Evolutionary conservation across 2,329 filamentous ascomycete species (phyloP), one percentile per base, ranked within the genome.

Genomic region (Ceratocystis colombiana): DNA sequence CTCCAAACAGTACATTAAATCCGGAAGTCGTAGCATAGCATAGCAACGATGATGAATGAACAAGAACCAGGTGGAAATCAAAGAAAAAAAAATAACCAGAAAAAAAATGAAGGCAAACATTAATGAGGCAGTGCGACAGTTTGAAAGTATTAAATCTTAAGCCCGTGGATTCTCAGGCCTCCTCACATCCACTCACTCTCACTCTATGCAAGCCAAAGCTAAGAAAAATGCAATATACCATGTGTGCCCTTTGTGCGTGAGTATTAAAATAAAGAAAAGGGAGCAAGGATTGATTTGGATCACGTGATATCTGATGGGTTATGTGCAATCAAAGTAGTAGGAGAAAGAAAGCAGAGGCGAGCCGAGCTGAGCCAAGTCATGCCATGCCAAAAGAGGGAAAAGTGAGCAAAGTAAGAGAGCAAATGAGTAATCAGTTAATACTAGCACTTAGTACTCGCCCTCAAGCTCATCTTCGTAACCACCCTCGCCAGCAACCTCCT

Each of bases 401-500:
- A 48, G 22, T 25, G 37, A 12, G 37, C 37, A 41, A 12, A 12
- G 37, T 22, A 62, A 68, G 67, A 65, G 64, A 30, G 62, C 61
- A 28, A 68, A 55, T 45, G 28, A 66, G 44, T n/a, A 61, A 55
- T 44, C 46, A 63, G 44, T 28, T 45, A 46, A 65, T 45, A 46
- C 55, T 67, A 68, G 62, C 63, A 66, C 65, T 74, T 93, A 96
- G 83, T 96, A 96, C 83, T 96, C 92, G 65, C 75, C 80, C 71
- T 87, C 85, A 63, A 78, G 81, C 73, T 86, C 86, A 61, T 84
- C 84, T 17, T 83, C 79, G 71, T 86, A 79, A 70, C 79, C 78
- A 70, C 87, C 89, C 76, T 92, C 88, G 74, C 80, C 83, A 68
- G 88, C 88, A 71, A 92, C 88, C 81, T 92, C 89, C 77, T 91